A percentile compares a stretch with the other conserved stretches of the same genome.
phyloP scores from a whole-genome alignment of 192 early-diverging fungal genomes.

The Pilobolus umbonatus region DNA sequence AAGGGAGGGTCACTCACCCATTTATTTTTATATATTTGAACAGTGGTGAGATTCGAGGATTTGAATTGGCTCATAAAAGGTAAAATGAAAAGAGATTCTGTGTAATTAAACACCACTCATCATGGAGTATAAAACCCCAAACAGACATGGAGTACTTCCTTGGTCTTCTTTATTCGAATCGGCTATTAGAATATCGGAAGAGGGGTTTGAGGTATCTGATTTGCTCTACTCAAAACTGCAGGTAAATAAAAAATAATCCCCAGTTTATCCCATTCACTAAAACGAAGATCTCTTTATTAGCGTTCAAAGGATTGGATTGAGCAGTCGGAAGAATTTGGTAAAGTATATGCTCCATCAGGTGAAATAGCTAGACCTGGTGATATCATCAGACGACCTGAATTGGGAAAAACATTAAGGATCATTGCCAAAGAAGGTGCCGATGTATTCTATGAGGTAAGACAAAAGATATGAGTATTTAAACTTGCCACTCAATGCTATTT shows the following conservation, averaged over 20 bases:
- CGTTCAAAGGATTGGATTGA: slow-evolving; percentile 28
- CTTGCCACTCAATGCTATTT: slow-evolving; percentile 20
- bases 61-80: slow-evolving; percentile 70
- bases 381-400: slow-evolving; percentile 48
- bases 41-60: slow-evolving; percentile 84
- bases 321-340: slow-evolving; percentile 38
- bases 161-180: slow-evolving; percentile 80
- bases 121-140: background rate
- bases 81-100: slow-evolving; percentile 14
- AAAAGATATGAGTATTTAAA: slow-evolving; percentile 22
- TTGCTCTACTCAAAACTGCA: slow-evolving; percentile 32
- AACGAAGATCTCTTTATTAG: slow-evolving; percentile 14
- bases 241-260: too few relatives aligned
- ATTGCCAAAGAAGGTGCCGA: slow-evolving; percentile 59
- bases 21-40: slow-evolving; percentile 7
- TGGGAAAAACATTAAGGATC: slow-evolving; percentile 59
- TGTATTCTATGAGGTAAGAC: slow-evolving; percentile 43
- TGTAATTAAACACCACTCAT: background rate
- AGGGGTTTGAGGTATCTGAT: slow-evolving; percentile 55
- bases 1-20: background rate
- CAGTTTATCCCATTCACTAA: too few relatives aligned
- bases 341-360: slow-evolving; percentile 71
- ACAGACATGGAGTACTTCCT: slow-evolving; percentile 69
- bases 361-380: slow-evolving; percentile 63
- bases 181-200: slow-evolving; percentile 65